Conservation (phyloP, 139 green algal genomes). For the Yamagishiella unicocca region DNA sequence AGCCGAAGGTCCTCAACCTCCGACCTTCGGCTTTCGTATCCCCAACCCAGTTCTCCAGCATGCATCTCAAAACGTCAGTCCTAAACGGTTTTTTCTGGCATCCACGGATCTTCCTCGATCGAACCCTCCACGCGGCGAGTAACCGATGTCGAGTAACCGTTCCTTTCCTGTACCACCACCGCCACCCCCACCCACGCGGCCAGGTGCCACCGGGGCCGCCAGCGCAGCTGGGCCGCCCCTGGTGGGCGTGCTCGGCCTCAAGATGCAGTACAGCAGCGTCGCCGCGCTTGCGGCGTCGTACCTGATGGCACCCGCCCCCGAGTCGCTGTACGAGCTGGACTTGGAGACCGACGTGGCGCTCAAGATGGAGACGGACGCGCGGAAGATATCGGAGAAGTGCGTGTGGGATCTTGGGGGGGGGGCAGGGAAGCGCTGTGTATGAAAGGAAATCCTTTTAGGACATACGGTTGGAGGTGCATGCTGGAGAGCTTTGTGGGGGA, state of each 20-base stretch:
- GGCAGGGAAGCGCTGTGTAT: background rate
- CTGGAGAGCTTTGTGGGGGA: background rate
- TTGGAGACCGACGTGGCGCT: background rate
- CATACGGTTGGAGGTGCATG: background rate
- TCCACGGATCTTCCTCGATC: background rate
- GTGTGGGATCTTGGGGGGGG: too few relatives aligned
- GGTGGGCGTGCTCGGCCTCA: conserved; percentile 13
- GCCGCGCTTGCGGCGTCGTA: background rate
- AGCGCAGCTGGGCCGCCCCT: background rate
- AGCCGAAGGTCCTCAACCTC: too few relatives aligned
- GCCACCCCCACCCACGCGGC: background rate
- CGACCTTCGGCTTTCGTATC: too few relatives aligned
- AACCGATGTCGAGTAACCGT: too few relatives aligned
- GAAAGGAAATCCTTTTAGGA: background rate
- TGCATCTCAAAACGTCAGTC: background rate
- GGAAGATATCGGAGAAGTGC: conserved; percentile 18
- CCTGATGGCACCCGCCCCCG: background rate
- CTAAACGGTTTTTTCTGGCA: background rate
- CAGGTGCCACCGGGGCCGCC: background rate
- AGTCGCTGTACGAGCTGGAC: conserved; percentile 40
- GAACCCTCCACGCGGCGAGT: background rate
- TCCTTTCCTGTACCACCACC: too few relatives aligned
- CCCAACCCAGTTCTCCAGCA: too few relatives aligned
- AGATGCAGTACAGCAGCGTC: background rate
- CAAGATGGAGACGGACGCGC: background rate